Evolutionary conservation across 495 filamentous ascomycete species (phyloP).

Genomic region (Bathelium albidoporum): DNA sequence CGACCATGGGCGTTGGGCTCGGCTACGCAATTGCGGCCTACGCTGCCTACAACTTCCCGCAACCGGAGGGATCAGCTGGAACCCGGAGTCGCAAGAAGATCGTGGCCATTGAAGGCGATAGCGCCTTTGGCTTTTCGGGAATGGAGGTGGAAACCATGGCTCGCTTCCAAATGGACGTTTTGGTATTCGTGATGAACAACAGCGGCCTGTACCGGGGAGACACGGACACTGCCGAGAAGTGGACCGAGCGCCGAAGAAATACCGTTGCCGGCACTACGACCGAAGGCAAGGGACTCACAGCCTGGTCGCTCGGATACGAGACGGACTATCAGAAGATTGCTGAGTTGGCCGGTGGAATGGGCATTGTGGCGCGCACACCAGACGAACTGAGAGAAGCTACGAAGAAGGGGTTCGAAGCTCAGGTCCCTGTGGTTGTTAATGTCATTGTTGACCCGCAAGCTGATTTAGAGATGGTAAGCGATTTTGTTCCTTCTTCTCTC

Average conservation of each 20-base stretch:
- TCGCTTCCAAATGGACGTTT: slow-evolving; percentile 48
- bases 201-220: slow-evolving; percentile 55
- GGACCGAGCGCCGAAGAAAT: slow-evolving; percentile 33
- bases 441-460: slow-evolving; percentile 43
- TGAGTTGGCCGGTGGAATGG: slow-evolving; percentile 46
- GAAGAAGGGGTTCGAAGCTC: slow-evolving; percentile 41
- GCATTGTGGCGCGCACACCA: slow-evolving; percentile 43
- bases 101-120: slow-evolving; percentile 52
- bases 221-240: slow-evolving; percentile 31
- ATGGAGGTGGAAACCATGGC: slow-evolving; percentile 60
- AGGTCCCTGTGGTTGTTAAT: slow-evolving; percentile 46
- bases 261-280: slow-evolving; percentile 31
- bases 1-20: slow-evolving; percentile 59
- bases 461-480: slow-evolving; percentile 17
- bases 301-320: slow-evolving; percentile 48
- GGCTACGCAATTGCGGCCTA: slow-evolving; percentile 55
- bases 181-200: slow-evolving; percentile 58
- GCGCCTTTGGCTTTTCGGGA: slow-evolving; percentile 52
- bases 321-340: slow-evolving; percentile 51
- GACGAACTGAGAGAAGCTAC: slow-evolving; percentile 45
- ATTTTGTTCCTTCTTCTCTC: neutral
- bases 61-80: slow-evolving; percentile 19
- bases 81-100: slow-evolving; percentile 41
- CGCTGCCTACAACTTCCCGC: slow-evolving; percentile 45
- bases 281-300: slow-evolving; percentile 34